Evolutionary conservation across 495 filamentous ascomycete genomes (phyloP), one percentile per base, ranked within the genome.

Genomic region (Penicillium longicatenatum): DNA sequence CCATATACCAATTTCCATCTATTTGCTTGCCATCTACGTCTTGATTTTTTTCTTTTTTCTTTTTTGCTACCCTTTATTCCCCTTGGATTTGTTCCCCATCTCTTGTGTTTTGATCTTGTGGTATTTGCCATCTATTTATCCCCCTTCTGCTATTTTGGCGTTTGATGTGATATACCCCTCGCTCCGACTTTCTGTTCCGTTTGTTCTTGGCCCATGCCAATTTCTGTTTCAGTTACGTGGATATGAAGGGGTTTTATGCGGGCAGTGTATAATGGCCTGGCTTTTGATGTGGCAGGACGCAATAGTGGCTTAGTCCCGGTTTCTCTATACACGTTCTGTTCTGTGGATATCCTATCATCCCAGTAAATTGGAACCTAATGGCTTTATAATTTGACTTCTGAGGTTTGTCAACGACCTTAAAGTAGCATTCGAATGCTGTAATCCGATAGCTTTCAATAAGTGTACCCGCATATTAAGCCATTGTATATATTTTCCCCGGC

Each of bases 91-190:
- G 24, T 42, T 42, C 50, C 46, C 52, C 21, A 47, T 33, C 16
- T 52, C 29, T 58, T 26, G 21, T 56, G 43, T 55, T 49, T 54
- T 53, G 17, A 50, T 49, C 47, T 47, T 56, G 21, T 56, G 54
- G 21, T 46, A 39, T 61, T 26, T 29, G 50, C 54, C 54, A 55
- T 50, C 58, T 51, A 50, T 62, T 44, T 52, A 37, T 43, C 26
- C 57, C 62, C 63, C 56, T 62, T 44, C 52, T 52, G 62, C n/a
- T n/a, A n/a, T n/a, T n/a, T 60, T 65, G 75, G 73, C 73, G 73
- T 78, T 77, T 65, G 56, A 73, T 75, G 71, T 74, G 75, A 78
- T 78, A 78, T 78, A 78, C 75, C 75, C 75, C 69, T 70, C 60
- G 65, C 64, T 67, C 62, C 60, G 58, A 57, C 59, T 65, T 53